A percentile compares a stretch with the other conserved stretches of the same genome.
Evolutionary conservation across 2,329 filamentous ascomycete genomes (phyloP).

Genomic region (Penicillium sp.): DNA sequence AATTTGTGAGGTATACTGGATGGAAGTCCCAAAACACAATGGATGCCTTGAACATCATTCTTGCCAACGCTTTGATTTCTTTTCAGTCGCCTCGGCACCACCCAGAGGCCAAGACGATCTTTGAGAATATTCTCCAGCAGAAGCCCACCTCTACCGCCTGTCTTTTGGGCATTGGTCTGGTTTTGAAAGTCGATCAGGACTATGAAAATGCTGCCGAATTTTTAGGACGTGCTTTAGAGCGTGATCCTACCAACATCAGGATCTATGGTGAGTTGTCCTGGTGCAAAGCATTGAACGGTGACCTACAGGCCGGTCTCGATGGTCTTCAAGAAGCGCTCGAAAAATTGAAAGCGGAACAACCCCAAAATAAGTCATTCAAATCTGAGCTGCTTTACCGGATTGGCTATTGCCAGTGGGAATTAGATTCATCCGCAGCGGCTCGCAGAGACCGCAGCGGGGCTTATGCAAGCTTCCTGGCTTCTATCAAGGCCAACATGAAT

Average conservation of each 20-base stretch:
- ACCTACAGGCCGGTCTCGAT: slow-evolving; percentile 67
- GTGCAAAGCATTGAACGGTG: slow-evolving; percentile 82
- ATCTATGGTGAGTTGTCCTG: slow-evolving; percentile 88
- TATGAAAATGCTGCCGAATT: slow-evolving; percentile 81
- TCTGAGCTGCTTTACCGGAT: slow-evolving; percentile 86
- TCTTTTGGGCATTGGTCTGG: slow-evolving; percentile 85
- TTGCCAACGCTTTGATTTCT: slow-evolving; percentile 87
- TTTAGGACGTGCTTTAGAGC: slow-evolving; percentile 71
- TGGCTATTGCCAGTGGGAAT: slow-evolving; percentile 83
- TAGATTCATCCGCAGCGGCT: slow-evolving; percentile 72
- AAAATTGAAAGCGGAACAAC: slow-evolving; percentile 64
- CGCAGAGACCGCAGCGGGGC: slow-evolving; percentile 80
- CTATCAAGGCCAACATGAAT: slow-evolving; percentile 83
- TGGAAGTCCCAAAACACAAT: slow-evolving; percentile 68
- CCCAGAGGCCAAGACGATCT: slow-evolving; percentile 81
- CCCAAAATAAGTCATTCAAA: slow-evolving; percentile 69
- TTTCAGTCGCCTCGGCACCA: slow-evolving; percentile 91
- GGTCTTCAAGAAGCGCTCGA: slow-evolving; percentile 73
- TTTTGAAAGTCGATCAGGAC: slow-evolving; percentile 91
- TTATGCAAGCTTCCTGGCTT: slow-evolving; percentile 79
- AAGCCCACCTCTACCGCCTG: slow-evolving; percentile 78
- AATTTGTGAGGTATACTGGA: slow-evolving; percentile 68
- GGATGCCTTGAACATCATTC: slow-evolving; percentile 74
- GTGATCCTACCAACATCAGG: slow-evolving; percentile 73
- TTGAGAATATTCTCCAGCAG: slow-evolving; percentile 76